phyloP scores from a whole-genome alignment of 129 eudicot genomes.

The Saussurea involucrata region DNA sequence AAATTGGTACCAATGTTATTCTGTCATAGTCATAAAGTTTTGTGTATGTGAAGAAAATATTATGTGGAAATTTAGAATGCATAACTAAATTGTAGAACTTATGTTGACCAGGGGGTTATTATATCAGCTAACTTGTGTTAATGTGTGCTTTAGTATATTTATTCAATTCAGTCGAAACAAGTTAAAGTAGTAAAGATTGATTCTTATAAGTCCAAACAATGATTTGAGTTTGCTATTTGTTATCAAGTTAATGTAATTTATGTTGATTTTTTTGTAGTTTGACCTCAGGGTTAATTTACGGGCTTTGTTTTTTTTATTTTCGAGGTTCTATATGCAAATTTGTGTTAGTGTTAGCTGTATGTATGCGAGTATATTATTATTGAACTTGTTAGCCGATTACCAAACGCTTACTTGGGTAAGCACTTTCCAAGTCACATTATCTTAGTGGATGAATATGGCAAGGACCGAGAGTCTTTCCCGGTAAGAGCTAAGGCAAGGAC shows the following conservation, averaged over 20 bases:
- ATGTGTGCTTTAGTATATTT: neutral
- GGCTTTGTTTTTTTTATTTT: neutral
- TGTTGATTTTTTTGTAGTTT: neutral
- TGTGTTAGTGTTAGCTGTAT: neutral
- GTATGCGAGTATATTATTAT: neutral
- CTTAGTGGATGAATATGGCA: too few relatives aligned
- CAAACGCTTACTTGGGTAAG: too few relatives aligned
- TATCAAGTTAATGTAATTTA: neutral
- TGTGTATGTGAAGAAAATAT: neutral
- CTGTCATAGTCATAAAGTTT: neutral
- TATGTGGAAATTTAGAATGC: neutral
- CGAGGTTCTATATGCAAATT: neutral
- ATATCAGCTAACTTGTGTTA: neutral
- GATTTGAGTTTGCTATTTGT: neutral
- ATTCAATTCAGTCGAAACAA: neutral
- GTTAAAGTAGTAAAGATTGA: neutral
- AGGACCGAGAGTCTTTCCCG: too few relatives aligned
- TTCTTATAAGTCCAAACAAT: neutral
- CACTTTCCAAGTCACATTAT: too few relatives aligned
- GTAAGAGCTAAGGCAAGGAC: too few relatives aligned
- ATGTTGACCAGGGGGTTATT: neutral
- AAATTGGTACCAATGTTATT: neutral
- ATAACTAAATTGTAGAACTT: neutral
- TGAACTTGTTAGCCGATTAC: neutral
- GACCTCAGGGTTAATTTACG: neutral